These are phyloP conservation scores for Mucuna pruriens DNA, from an alignment of 306 rosid genomes.

Conservation along the genomic window DNA sequence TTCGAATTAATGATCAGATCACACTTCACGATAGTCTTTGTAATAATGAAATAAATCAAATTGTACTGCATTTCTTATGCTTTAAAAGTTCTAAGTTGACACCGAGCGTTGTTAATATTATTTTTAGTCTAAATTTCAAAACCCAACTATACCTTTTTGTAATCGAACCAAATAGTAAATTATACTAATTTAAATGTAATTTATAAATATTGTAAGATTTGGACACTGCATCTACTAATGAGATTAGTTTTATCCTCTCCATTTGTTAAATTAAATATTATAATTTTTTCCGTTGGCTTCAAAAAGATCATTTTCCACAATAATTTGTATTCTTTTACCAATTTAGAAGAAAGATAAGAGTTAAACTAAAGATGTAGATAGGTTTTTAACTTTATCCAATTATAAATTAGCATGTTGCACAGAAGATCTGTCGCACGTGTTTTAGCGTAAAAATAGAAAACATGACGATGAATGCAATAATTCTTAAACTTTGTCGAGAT, in stretches of 20 bases:
- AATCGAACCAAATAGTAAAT: no score
- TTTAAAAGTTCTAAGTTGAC: no score
- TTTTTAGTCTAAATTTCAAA: no score
- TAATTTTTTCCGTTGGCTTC: neutral
- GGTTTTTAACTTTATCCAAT: neutral
- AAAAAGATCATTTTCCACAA: neutral
- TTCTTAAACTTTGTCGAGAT: neutral
- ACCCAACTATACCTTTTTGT: no score
- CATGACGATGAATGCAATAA: slow-evolving; percentile 31
- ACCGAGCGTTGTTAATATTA: no score
- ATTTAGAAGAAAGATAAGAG: neutral
- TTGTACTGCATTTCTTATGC: no score
- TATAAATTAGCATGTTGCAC: neutral
- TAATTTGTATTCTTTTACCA: neutral
- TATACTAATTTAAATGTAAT: no score
- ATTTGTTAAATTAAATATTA: neutral
- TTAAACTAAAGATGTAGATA: neutral
- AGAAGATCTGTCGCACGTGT: slow-evolving; percentile 23
- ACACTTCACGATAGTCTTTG: no score
- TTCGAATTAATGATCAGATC: no score
- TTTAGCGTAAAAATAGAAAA: neutral
- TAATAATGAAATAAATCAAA: no score
- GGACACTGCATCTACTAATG: no score
- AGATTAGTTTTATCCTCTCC: neutral
- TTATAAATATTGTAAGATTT: no score